Evolutionary conservation across 345 rosid genomes (phyloP).

Genomic region (Garcia nutans): DNA sequence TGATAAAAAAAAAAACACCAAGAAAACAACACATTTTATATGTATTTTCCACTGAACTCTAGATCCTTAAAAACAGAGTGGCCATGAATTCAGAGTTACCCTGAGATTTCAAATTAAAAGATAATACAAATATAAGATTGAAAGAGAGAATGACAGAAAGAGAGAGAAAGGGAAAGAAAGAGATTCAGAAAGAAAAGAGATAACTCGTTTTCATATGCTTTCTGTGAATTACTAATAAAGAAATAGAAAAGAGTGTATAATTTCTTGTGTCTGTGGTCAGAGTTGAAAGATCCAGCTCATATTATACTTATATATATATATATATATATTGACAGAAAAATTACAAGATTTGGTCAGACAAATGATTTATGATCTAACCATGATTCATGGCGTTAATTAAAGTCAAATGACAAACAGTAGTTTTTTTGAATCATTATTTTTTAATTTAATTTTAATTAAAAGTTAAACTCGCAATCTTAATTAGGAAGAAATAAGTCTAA

Average conservation of each 20-base stretch:
- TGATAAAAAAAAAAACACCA: background rate
- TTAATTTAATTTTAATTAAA: too few relatives aligned
- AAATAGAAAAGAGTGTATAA: slow-evolving; percentile 3
- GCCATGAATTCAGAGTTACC: slow-evolving; percentile 9
- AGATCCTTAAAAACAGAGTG: slow-evolving; percentile 17
- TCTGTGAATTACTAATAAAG: slow-evolving; percentile 29
- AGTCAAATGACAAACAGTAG: background rate
- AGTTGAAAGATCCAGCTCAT: slow-evolving; percentile 28
- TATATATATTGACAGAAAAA: background rate
- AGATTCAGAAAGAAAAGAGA: slow-evolving; percentile 1
- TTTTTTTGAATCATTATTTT: background rate
- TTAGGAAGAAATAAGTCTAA: too few relatives aligned
- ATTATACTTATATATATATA: background rate
- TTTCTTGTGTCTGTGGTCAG: slow-evolving; percentile 10
- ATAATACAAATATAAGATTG: slow-evolving; percentile 6
- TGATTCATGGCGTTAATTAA: background rate
- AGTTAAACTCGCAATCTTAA: too few relatives aligned
- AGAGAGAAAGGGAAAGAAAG: background rate
- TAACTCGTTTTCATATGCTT: slow-evolving; percentile 8
- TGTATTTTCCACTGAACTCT: slow-evolving; percentile 5
- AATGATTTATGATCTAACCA: slow-evolving; percentile 5
- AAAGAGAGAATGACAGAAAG: too few relatives aligned
- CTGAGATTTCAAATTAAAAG: slow-evolving; percentile 22
- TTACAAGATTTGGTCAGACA: background rate
- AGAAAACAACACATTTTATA: background rate